Evolutionary conservation across 2,329 filamentous ascomycete genomes (phyloP).

Genomic region (Microascus cirrosus): DNA sequence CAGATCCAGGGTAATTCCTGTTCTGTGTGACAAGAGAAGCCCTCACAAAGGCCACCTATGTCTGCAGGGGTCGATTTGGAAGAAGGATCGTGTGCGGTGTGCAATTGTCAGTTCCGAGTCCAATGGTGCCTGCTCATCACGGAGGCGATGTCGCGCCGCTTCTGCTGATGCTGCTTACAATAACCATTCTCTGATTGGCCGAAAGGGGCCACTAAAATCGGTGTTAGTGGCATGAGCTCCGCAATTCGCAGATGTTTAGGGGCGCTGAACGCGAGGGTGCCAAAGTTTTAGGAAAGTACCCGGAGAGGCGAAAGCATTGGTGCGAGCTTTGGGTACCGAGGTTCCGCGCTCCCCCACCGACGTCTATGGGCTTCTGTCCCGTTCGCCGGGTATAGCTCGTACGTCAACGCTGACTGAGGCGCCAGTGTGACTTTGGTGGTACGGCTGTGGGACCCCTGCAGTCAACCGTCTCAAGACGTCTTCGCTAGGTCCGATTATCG

Average conservation of each 20-base stretch:
- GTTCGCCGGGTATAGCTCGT: not conserved
- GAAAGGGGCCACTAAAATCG: not conserved
- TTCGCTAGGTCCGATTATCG: not conserved
- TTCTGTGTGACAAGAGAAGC: not conserved
- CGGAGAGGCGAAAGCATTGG: not conserved
- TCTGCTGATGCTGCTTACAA: constrained; percentile 1
- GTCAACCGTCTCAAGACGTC: not conserved
- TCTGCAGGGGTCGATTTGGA: not conserved
- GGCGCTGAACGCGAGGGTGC: not conserved
- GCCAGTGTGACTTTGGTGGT: not conserved
- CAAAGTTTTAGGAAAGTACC: not conserved
- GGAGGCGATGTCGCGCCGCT: not conserved
- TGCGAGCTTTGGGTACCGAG: not conserved
- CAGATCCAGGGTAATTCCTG: not conserved
- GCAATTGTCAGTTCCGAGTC: not conserved
- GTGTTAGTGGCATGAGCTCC: not conserved
- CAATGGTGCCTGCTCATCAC: not conserved
- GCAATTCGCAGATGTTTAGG: not conserved
- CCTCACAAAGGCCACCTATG: not conserved
- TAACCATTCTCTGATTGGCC: not conserved
- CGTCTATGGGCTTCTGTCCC: not conserved
- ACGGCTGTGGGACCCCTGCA: not conserved
- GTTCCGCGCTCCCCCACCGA: not conserved
- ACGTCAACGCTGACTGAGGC: not conserved
- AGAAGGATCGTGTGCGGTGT: not conserved